These are phyloP conservation scores for Cryptosporidium meleagridis DNA, from an alignment of 169 alveolate genomes.

Conservation along the genomic window DNA sequence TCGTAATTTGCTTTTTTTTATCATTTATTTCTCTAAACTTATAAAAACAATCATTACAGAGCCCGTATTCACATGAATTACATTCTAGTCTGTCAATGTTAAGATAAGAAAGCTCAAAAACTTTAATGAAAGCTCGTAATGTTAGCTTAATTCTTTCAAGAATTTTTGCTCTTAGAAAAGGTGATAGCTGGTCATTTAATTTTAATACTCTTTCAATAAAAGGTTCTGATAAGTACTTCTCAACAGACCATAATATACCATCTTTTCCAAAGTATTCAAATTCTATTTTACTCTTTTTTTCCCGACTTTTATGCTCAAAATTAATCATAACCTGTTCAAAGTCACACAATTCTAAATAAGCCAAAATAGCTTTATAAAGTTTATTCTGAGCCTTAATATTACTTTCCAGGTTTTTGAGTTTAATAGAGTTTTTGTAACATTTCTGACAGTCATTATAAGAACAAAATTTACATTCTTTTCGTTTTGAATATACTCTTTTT, in stretches of 20 bases:
- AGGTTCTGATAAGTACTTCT: constrained; percentile 24
- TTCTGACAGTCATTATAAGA: background rate
- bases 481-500: background rate
- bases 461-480: constrained; percentile 3
- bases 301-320: background rate
- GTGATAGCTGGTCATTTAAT: background rate
- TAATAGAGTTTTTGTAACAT: background rate
- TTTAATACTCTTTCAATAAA: constrained; percentile 17
- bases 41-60: constrained; percentile 44
- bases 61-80: background rate
- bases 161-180: constrained; percentile 1
- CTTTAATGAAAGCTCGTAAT: background rate
- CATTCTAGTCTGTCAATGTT: background rate
- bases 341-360: constrained; percentile 2
- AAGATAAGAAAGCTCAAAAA: background rate
- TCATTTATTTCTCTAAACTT: background rate
- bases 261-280: constrained; percentile 18
- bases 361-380: background rate
- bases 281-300: background rate
- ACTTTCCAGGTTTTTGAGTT: background rate
- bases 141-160: constrained; percentile 46
- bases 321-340: background rate
- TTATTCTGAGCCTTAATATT: background rate
- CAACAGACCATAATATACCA: constrained; percentile 33
- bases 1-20: background rate